Evolutionary conservation across 176 grass and related monocot species (phyloP), one percentile per base, ranked within the genome.

Genomic region (Rhipidocladum racemiflorum): DNA sequence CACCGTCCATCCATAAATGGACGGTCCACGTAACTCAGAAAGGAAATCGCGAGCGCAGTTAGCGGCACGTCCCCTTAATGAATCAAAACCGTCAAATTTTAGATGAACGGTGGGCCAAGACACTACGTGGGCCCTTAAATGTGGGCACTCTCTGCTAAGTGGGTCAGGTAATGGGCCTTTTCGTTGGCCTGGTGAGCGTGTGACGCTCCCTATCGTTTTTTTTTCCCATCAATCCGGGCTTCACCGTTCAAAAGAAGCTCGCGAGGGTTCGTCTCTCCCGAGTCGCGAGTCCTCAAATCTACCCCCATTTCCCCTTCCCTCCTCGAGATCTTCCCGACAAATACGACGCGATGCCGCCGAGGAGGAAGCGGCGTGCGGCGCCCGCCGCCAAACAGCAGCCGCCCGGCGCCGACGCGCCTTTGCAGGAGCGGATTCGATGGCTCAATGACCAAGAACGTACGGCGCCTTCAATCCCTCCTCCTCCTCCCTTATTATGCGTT

Each of bases 401-500:
- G 45, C 80, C 80, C 1, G 50, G 74, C 23, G 60, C 50, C 23
- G 75, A 90, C 60, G 74, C 79, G 36, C 44, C 73, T 29, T 39
- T 65, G 72, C 56, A 30, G 34, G 86, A 91, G 66, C 35, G 55
- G 73, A 51, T 82, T 61, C 35, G 15, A 3, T 78, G 64, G 67
- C n/a, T 75, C 62, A 78, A 65, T 48, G 57, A 77, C 18, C 85
- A 75, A 35, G 89, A 91, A 76, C 2, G 89, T 88, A 88, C 21
- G 65, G 8, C 59, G 57, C 55, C 24, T 15, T 64, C 2, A 6
- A 67, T 25, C 53, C 51, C 67, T 78, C 17, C 16, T 0, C 3
- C 6, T 10, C 9, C 24, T 1, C 57, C 45, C 23, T 14, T 4
- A 15, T 20, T 21, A 11, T 11, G 4, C 48, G 18, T 70, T 27